phyloP scores from a whole-genome alignment of 2,329 filamentous ascomycete genomes.

The Blastomyces silverae region DNA sequence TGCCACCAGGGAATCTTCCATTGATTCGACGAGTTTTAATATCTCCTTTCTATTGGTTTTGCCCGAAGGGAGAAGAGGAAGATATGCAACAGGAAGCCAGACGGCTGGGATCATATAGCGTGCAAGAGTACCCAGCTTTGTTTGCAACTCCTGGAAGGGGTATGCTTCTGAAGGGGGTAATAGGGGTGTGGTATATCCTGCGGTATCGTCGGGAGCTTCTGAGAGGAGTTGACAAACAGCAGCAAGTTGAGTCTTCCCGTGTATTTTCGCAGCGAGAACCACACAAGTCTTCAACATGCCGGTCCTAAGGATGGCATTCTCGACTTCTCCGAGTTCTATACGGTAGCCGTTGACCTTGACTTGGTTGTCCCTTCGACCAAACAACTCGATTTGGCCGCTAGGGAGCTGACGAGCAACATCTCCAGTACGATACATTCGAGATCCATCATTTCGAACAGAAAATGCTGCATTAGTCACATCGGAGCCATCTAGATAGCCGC shows the following conservation, averaged over 20 bases:
- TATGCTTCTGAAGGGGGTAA: slow-evolving; percentile 1
- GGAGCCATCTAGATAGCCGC: slow-evolving; percentile 29
- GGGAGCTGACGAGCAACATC: slow-evolving; percentile 3
- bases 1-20: slow-evolving; percentile 12
- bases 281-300: slow-evolving; percentile 4
- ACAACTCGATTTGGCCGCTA: slow-evolving; percentile 1
- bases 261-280: slow-evolving; percentile 3
- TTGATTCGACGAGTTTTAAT: not conserved
- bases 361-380: slow-evolving; percentile 32
- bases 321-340: slow-evolving; percentile 49
- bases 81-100: slow-evolving; percentile 1
- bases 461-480: slow-evolving; percentile 21
- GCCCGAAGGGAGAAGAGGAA: slow-evolving; percentile 11
- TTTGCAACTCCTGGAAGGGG: slow-evolving; percentile 48
- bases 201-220: not conserved
- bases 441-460: slow-evolving; percentile 46
- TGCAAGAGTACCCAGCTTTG: slow-evolving; percentile 34
- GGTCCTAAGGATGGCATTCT: slow-evolving; percentile 54
- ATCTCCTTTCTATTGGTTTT: slow-evolving; percentile 12
- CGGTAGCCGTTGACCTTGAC: slow-evolving; percentile 57
- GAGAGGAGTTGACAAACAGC: slow-evolving; percentile 3
- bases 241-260: not conserved
- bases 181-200: not conserved
- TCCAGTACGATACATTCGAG: slow-evolving; percentile 46
- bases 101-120: slow-evolving; percentile 12